These are phyloP conservation scores for Russula olivacea DNA, from an alignment of 768 basidiomycete genomes.

Conservation along the genomic window DNA sequence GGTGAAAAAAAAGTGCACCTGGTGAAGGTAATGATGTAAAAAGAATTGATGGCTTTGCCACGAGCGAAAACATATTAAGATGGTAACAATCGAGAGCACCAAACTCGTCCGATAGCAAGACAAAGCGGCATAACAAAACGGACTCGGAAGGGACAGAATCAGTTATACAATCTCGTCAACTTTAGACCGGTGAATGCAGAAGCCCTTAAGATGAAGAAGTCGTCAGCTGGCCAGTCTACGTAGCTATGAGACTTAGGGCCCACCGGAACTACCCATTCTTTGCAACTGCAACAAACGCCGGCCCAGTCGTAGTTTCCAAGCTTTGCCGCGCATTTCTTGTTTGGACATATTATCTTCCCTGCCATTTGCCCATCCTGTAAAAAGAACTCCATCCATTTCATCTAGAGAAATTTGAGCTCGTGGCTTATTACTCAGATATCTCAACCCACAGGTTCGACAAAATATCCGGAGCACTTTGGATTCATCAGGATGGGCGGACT, in stretches of 20 bases:
- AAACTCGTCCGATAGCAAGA: slow-evolving; percentile 3
- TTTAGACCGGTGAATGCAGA: slow-evolving; percentile 49
- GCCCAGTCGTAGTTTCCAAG: slow-evolving; percentile 98
- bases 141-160: background rate
- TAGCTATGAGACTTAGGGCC: slow-evolving; percentile 29
- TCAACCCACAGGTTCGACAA: slow-evolving; percentile 81
- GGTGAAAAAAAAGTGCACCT: background rate
- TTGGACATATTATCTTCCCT: slow-evolving; percentile 91
- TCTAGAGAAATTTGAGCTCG: slow-evolving; percentile 34
- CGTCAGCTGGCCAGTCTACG: background rate
- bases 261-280: slow-evolving; percentile 89
- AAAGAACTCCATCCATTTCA: slow-evolving; percentile 94
- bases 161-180: slow-evolving; percentile 45
- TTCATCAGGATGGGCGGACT: slow-evolving; percentile 69
- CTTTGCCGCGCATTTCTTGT: slow-evolving; percentile 84
- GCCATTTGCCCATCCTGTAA: slow-evolving; percentile 68
- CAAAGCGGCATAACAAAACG: slow-evolving; percentile 4
- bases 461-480: slow-evolving; percentile 91
- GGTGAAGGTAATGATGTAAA: background rate
- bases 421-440: background rate
- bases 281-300: slow-evolving; percentile 85
- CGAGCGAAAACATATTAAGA: background rate
- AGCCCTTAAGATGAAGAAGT: slow-evolving; percentile 36
- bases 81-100: slow-evolving; percentile 1
- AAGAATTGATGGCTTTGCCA: background rate